Conservation (phyloP, 208 protist genomes). For the Wallacemonas rigidus region DNA sequence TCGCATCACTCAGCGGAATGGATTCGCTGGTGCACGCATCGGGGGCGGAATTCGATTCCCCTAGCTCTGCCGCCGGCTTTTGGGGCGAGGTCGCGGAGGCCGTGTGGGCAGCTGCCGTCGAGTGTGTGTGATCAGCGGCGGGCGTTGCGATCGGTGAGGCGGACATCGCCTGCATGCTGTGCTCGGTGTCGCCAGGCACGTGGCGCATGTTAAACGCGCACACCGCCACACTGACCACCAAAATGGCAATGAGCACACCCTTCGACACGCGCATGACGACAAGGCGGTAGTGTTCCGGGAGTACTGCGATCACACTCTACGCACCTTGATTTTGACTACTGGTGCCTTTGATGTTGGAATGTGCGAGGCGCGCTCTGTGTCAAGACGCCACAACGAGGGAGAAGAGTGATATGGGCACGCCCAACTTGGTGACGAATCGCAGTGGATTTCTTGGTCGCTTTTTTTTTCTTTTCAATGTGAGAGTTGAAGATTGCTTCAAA, state of each 20-base stretch:
- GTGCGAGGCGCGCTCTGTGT: too few relatives aligned
- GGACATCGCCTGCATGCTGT: neutral
- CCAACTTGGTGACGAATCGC: neutral
- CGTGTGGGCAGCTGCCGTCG: too few relatives aligned
- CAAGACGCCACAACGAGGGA: too few relatives aligned
- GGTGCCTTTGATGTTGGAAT: too few relatives aligned
- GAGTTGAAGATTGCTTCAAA: too few relatives aligned
- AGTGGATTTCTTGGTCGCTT: neutral
- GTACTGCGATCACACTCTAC: too few relatives aligned
- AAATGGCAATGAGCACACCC: constrained; percentile 1
- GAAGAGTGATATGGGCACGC: too few relatives aligned
- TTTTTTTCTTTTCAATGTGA: neutral
- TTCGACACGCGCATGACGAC: constrained; percentile 2
- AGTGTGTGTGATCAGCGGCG: neutral
- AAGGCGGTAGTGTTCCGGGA: too few relatives aligned
- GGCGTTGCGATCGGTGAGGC: neutral
- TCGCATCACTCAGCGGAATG: constrained; percentile 4
- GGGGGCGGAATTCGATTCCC: too few relatives aligned
- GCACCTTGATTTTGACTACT: too few relatives aligned
- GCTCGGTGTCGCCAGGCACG: neutral
- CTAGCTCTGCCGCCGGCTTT: too few relatives aligned
- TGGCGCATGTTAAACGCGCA: constrained; percentile 1
- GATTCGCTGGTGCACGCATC: neutral
- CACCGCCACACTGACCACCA: neutral
- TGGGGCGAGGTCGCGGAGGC: too few relatives aligned